Evolutionary conservation across 2,329 filamentous ascomycete genomes (phyloP), one percentile per base, ranked within the genome.

Genomic region (Epichloe elymi): DNA sequence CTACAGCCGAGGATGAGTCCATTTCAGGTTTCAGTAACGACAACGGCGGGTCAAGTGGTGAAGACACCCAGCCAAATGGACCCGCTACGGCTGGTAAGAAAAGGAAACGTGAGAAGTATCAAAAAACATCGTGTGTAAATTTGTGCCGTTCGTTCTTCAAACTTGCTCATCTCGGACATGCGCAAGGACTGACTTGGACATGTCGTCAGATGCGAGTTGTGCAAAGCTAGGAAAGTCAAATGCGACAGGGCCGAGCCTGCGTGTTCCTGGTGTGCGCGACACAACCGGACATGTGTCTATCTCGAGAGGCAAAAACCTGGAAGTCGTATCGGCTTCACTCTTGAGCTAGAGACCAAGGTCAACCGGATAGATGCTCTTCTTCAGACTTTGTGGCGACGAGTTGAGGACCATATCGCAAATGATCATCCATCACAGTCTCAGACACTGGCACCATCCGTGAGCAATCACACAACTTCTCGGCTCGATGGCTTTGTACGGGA

Each of bases 201-300:
- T 17, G 11, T 43, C 43, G 26, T 35, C 55, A 71, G 69, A 53
- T 71, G 69, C 57, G 69, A 72, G 58, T 61, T 70, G 45, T 72
- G 69, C 63, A 72, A 72, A 59, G 67, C 68, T 26, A 65, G 69
- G 44, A 72, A 72, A 57, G 69, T 72, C 26, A 71, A 71, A 55
- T 72, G 69, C 58, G 75, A 80, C 59, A 73, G 76, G 51, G 69
- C 70, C 36, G 75, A 79, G 58, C 76, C 76, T 2, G 74, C 75
- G n/a, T 86, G 83, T 65, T 82, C 82, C 20, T 86, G 83, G 83
- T 87, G 83, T 63, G 67, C 78, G 47, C 78, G 82, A 48, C 85
- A 86, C 64, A 75, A 76, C 52, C 78, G 83, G 56, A 58, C 73
- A 41, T 86, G 83, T 62, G 79, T 84, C 62, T 86, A 86, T 62